Conservation (phyloP, 2,329 filamentous ascomycete species). For the Neofusicoccum laricinum region DNA sequence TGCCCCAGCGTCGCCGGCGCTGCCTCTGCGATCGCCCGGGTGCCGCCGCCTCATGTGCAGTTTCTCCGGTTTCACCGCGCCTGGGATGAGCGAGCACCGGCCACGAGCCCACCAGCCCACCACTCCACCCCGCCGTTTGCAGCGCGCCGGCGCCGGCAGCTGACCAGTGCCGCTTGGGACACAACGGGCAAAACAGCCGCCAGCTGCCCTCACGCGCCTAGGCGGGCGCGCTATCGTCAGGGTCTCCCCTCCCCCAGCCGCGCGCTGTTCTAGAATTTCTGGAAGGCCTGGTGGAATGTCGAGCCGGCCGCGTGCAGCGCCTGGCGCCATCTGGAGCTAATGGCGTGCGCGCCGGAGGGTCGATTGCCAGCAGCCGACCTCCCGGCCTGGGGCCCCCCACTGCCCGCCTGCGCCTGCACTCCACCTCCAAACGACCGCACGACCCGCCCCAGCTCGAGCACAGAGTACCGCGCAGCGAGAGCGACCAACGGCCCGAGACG, state of each 20-base stretch:
- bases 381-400: not conserved
- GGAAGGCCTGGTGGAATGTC: conserved; percentile 6
- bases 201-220: not conserved
- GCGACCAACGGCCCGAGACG: not conserved
- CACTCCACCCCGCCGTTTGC: too few species aligned
- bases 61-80: conserved; percentile 10
- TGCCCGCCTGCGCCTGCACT: not conserved
- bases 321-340: not conserved
- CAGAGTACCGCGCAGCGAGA: not conserved
- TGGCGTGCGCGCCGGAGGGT: not conserved
- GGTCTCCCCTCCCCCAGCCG: not conserved
- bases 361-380: not conserved
- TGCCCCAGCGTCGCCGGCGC: too few species aligned
- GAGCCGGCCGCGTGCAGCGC: not conserved
- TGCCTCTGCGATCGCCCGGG: not conserved
- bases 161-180: not conserved
- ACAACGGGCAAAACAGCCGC: not conserved
- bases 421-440: conserved; percentile 1
- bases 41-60: not conserved
- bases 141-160: too few species aligned
- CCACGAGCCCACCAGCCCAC: too few species aligned
- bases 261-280: conserved; percentile 9
- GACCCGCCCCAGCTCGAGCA: not conserved
- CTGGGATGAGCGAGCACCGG: not conserved
- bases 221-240: not conserved